Evolutionary conservation across 148 eudicot species (phyloP).

Genomic region (Oxyria digyna): DNA sequence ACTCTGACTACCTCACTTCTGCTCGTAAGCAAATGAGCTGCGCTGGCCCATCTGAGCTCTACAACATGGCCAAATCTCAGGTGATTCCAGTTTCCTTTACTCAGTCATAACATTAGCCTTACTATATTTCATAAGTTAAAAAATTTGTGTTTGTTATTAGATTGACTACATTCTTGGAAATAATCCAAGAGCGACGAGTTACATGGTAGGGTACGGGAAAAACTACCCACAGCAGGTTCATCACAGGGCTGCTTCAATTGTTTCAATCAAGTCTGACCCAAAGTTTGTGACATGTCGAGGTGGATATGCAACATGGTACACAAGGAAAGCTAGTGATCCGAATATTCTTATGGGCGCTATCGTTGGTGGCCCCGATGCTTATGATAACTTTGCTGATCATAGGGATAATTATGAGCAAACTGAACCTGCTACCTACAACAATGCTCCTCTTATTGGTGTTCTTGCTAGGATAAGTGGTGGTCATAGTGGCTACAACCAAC

Average conservation of each 20-base stretch:
- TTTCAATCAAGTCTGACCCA: constrained; percentile 60
- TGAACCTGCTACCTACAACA: constrained; percentile 96
- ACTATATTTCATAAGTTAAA: background rate
- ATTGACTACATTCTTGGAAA: constrained; percentile 99
- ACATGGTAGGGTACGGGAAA: constrained; percentile 96
- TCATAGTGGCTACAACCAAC: constrained; percentile 83
- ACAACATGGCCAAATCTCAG: constrained; percentile 65
- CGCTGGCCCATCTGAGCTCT: constrained; percentile 55
- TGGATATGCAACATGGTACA: constrained; percentile 90
- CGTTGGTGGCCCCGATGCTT: constrained; percentile 93
- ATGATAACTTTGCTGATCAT: constrained; percentile 89
- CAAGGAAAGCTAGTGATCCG: constrained; percentile 73
- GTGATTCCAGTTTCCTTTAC: constrained; percentile 16
- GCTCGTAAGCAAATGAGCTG: constrained; percentile 49
- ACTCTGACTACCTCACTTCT: constrained; percentile 82
- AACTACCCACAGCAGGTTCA: constrained; percentile 85
- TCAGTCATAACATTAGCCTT: background rate
- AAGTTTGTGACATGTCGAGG: constrained; percentile 74
- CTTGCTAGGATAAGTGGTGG: constrained; percentile 67
- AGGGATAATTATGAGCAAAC: constrained; percentile 95
- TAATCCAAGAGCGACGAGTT: constrained; percentile 97
- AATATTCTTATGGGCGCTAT: constrained; percentile 79
- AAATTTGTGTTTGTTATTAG: constrained; percentile 17
- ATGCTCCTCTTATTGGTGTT: constrained; percentile 88
- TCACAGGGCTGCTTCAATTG: constrained; percentile 80